Percentiles rank a stretch among this genome's conserved stretches.
Conservation (phyloP, 208 protist genomes). For the Trichomonas vaginalis region DNA sequence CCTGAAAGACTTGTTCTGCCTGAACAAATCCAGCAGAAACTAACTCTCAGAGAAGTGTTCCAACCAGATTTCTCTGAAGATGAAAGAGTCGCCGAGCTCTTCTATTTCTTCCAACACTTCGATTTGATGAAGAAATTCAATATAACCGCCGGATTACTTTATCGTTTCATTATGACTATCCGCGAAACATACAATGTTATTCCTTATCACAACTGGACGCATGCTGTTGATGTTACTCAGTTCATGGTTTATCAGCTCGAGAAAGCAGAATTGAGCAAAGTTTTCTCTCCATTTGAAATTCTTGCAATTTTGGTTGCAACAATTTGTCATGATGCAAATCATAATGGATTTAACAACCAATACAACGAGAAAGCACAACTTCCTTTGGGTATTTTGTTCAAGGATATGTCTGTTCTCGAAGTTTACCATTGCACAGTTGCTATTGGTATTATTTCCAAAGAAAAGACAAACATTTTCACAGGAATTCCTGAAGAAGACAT, state of each 20-base stretch:
- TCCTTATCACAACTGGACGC: slow-evolving; percentile 53
- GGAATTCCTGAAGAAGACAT: slow-evolving; percentile 29
- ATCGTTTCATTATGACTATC: not conserved
- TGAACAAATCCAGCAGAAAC: not conserved
- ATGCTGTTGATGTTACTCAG: slow-evolving; percentile 50
- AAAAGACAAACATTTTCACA: slow-evolving; percentile 28
- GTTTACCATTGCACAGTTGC: slow-evolving; percentile 39
- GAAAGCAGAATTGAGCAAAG: slow-evolving; percentile 43
- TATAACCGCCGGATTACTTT: not conserved
- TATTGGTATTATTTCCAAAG: slow-evolving; percentile 25
- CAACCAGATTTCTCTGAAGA: not conserved
- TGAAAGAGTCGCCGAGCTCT: not conserved
- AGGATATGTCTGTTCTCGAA: slow-evolving; percentile 47
- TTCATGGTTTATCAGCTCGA: slow-evolving; percentile 36
- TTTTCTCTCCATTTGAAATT: slow-evolving; percentile 49
- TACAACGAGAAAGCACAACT: slow-evolving; percentile 70
- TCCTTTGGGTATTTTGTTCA: slow-evolving; percentile 57
- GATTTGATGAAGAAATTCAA: slow-evolving; percentile 22
- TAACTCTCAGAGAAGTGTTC: not conserved
- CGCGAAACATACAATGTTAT: slow-evolving; percentile 28
- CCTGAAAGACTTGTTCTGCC: not conserved
- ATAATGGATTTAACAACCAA: slow-evolving; percentile 81
- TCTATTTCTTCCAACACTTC: slow-evolving; percentile 12
- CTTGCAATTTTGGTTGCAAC: slow-evolving; percentile 61
- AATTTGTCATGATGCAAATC: slow-evolving; percentile 82